Conservation (phyloP, 1,284 basidiomycete genomes). For the Puccinia triticina region DNA sequence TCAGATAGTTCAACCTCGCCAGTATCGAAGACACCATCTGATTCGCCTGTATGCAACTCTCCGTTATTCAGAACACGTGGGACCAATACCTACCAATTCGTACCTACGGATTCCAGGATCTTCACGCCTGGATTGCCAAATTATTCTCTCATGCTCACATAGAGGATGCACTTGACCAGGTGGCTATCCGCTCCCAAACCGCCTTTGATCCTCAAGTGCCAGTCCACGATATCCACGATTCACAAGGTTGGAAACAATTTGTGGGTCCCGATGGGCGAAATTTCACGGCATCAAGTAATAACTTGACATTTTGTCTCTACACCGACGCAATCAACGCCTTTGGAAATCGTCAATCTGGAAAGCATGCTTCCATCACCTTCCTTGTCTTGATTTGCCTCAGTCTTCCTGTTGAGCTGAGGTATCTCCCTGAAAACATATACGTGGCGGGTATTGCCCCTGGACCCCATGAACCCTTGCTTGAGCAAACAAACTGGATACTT, state of each 20-base stretch:
- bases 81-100: background rate
- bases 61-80: background rate
- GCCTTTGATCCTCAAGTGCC: background rate
- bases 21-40: too few species aligned
- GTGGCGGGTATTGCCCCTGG: constrained; percentile 61
- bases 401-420: constrained; percentile 59
- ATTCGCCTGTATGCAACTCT: background rate
- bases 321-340: constrained; percentile 29
- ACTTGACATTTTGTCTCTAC: constrained; percentile 27
- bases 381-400: constrained; percentile 18
- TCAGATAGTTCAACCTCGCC: background rate
- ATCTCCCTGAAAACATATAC: constrained; percentile 61
- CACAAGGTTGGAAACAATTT: constrained; percentile 39
- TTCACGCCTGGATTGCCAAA: constrained; percentile 19
- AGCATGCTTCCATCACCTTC: constrained; percentile 31
- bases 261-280: background rate
- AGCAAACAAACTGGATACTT: constrained; percentile 59
- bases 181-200: background rate
- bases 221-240: constrained; percentile 17
- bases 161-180: background rate
- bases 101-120: constrained; percentile 7
- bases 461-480: constrained; percentile 52
- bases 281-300: constrained; percentile 1
- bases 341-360: background rate
- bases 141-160: constrained; percentile 17